Evolutionary conservation across 2,329 filamentous ascomycete genomes (phyloP), one percentile per base, ranked within the genome.

Genomic region (Penicillium sp.): DNA sequence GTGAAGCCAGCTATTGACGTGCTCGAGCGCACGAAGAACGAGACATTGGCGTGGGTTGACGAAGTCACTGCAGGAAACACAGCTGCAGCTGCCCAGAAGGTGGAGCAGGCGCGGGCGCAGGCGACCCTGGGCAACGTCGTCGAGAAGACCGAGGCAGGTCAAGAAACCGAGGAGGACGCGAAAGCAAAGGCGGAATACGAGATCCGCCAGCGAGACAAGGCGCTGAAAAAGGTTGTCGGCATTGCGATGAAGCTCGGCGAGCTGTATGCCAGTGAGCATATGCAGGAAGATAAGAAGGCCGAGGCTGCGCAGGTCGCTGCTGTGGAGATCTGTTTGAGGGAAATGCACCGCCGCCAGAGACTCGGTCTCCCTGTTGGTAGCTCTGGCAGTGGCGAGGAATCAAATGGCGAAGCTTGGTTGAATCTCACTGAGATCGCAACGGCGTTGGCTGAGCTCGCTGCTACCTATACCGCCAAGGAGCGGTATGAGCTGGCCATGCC

Each of bases 201-300:
- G 47, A 61, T 63, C 41, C 68, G 68, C 3, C 75, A 78, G 58
- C 71, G 87, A 33, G 85, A 82, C 34, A 81, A 83, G 41, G 73
- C 95, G 4, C 72, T 95, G 47, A 83, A 81, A 54, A 91, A 87
- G 66, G 80, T 84, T 3, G 81, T 95, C 31, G 83, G 82, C 16
- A 84, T 92, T 31, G 83, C 83, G 58, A 82, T 93, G 47, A 95
- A 95, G 73, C 78, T 97, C 6, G 91, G 87, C 28, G 86, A 91
- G 60, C 74, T 96, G 8, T 95, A 95, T 69, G 79, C 84, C 4
- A 83, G 86, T 52, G 82, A 88, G 46, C 84, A 90, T 64, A 80
- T 95, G 11, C 78, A 87, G 43, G 80, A 95, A 46, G 75, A 80
- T 2, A 84, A 90, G 30, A 80, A 81, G 49, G 89, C 89, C 0